phyloP scores from a whole-genome alignment of 139 green algal species.

The Haematococcus sp. region DNA sequence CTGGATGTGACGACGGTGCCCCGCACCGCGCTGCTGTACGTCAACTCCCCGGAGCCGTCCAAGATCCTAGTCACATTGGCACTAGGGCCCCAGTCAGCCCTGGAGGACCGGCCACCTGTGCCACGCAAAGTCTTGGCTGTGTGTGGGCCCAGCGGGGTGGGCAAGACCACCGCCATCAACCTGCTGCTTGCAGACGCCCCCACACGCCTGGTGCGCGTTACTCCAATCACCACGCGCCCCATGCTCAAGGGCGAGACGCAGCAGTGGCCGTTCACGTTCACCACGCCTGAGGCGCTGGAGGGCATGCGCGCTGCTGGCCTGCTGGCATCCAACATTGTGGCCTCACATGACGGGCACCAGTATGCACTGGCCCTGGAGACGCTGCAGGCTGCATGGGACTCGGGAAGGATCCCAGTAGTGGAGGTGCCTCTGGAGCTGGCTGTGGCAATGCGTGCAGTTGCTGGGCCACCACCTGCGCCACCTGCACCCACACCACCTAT shows the following conservation, averaged over 20 bases:
- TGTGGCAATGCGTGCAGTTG: background rate
- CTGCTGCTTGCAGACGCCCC: constrained; percentile 34
- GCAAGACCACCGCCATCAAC: constrained; percentile 39
- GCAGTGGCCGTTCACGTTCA: background rate
- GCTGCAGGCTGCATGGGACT: constrained; percentile 26
- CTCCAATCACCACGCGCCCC: constrained; percentile 25
- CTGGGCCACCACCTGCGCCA: too few relatives aligned
- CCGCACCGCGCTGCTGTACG: constrained; percentile 45
- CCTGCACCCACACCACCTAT: too few relatives aligned
- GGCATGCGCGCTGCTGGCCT: background rate
- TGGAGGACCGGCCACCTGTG: constrained; percentile 20
- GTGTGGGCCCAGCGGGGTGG: constrained; percentile 32
- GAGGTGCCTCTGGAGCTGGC: constrained; percentile 42
- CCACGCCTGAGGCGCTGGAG: constrained; percentile 6
- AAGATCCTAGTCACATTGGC: constrained; percentile 44
- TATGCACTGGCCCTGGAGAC: constrained; percentile 23
- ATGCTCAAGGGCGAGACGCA: constrained; percentile 17
- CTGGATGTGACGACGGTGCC: constrained; percentile 38
- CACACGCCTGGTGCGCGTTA: constrained; percentile 28
- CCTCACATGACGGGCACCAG: constrained; percentile 18
- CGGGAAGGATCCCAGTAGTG: constrained; percentile 37
- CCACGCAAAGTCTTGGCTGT: constrained; percentile 43
- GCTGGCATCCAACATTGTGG: constrained; percentile 12
- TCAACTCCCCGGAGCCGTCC: constrained; percentile 56
- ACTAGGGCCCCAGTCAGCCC: constrained; percentile 35